Evolutionary conservation across 2,329 filamentous ascomycete species (phyloP).

Genomic region (Epicoccum sorghinum): DNA sequence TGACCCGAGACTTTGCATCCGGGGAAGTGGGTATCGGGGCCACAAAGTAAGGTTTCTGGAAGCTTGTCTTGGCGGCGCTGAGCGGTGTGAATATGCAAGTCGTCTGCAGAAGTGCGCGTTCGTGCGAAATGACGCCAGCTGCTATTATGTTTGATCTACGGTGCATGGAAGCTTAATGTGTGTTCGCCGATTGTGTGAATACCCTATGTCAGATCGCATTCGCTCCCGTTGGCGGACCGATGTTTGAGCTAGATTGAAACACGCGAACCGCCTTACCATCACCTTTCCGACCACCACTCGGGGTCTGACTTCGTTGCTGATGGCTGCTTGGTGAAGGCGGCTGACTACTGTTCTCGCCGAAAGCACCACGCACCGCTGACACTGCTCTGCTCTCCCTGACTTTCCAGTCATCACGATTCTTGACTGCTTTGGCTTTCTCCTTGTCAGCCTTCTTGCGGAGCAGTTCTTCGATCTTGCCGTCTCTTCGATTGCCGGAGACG

Average conservation of each 20-base stretch:
- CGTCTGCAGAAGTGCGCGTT: conserved; percentile 4
- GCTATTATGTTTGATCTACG: background rate
- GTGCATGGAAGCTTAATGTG: background rate
- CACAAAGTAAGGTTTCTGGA: conserved; percentile 4
- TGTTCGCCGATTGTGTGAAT: conserved; percentile 10
- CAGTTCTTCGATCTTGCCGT: conserved; percentile 40
- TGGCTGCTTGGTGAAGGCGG: conserved; percentile 18
- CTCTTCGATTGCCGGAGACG: conserved; percentile 53
- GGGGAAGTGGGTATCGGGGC: conserved; percentile 15
- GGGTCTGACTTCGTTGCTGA: conserved; percentile 16
- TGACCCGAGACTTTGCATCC: conserved; percentile 3
- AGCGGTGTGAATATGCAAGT: conserved; percentile 16
- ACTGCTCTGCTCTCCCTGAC: conserved; percentile 53
- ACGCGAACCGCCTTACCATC: conserved; percentile 41
- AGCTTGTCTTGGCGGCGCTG: conserved; percentile 3
- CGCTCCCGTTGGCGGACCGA: conserved; percentile 15
- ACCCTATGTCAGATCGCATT: background rate
- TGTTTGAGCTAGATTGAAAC: conserved; percentile 24
- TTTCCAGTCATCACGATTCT: conserved; percentile 51
- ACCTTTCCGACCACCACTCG: conserved; percentile 21
- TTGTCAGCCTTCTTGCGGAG: conserved; percentile 41
- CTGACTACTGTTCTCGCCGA: conserved; percentile 29
- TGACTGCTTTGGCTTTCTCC: conserved; percentile 42
- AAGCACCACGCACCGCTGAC: conserved; percentile 42
- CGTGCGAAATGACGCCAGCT: background rate